Conservation (phyloP, 441 rosid species). For the Euphorbia celastroides region DNA sequence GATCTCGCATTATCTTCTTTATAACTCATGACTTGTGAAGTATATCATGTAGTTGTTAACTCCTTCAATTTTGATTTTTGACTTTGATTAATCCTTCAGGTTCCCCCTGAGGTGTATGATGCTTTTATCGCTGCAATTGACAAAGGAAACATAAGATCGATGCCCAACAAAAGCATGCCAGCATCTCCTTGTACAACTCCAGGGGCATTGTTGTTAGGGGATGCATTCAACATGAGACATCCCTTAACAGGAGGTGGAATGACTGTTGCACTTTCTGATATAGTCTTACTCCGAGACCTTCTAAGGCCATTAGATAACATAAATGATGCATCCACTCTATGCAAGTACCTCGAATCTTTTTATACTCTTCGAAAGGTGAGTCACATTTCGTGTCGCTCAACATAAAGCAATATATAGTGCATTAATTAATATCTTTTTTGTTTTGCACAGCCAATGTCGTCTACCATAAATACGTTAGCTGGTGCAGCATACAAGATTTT, state of each 20-base stretch:
- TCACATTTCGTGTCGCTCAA: background rate
- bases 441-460: constrained; percentile 27
- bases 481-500: constrained; percentile 19
- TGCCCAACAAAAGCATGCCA: constrained; percentile 98
- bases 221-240: too few species aligned
- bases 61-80: too few species aligned
- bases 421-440: background rate
- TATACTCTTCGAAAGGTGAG: constrained; percentile 26
- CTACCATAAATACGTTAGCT: constrained; percentile 74
- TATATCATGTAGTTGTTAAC: too few species aligned
- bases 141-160: constrained; percentile 68
- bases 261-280: too few species aligned
- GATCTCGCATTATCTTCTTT: constrained; percentile 20
- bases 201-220: constrained; percentile 34
- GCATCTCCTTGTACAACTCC: constrained; percentile 77
- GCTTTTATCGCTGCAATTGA: constrained; percentile 73
- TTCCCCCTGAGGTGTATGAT: constrained; percentile 60
- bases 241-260: constrained; percentile 38
- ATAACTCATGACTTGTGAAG: constrained; percentile 5
- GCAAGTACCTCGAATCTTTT: too few species aligned
- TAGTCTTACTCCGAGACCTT: too few species aligned
- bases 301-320: too few species aligned
- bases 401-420: background rate
- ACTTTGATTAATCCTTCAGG: constrained; percentile 32
- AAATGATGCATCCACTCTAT: too few species aligned